A percentile compares a stretch with the other conserved stretches of the same genome.
Evolutionary conservation across 306 rosid species (phyloP).

Genomic region (Ceratonia siliqua): DNA sequence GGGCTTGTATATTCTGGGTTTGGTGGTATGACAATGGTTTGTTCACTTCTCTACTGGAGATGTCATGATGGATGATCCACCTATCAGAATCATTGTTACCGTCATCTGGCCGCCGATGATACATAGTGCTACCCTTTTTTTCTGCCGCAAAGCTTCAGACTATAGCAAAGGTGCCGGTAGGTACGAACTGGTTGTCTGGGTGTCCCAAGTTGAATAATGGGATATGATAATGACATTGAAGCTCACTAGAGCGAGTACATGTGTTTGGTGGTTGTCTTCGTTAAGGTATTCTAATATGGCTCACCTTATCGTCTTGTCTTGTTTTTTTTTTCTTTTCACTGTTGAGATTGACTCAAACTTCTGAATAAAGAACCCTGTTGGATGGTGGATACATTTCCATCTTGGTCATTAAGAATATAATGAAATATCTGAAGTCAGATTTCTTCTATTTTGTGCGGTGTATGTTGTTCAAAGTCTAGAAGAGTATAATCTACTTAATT

Average conservation of each 20-base stretch:
- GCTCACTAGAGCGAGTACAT: conserved; percentile 32
- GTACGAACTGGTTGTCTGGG: conserved; percentile 37
- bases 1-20: conserved; percentile 51
- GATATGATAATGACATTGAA: conserved; percentile 35
- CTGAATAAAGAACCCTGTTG: conserved; percentile 29
- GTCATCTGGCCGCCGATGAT: conserved; percentile 43
- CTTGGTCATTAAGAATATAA: not conserved
- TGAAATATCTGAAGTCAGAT: not conserved
- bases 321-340: not conserved
- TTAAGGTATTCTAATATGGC: conserved; percentile 4
- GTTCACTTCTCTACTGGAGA: conserved; percentile 46
- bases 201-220: conserved; percentile 45
- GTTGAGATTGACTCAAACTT: conserved; percentile 31
- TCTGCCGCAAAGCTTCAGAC: conserved; percentile 42
- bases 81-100: conserved; percentile 38
- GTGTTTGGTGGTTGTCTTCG: conserved; percentile 35
- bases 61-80: conserved; percentile 45
- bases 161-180: conserved; percentile 44
- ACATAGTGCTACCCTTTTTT: conserved; percentile 32
- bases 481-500: not conserved
- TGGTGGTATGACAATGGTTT: conserved; percentile 64
- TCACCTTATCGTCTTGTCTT: conserved; percentile 6
- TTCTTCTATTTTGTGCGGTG: conserved; percentile 5
- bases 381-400: conserved; percentile 19
- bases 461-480: not conserved